Evolutionary conservation across 2,329 filamentous ascomycete genomes (phyloP).

Genomic region (Delphinella strobiligena): DNA sequence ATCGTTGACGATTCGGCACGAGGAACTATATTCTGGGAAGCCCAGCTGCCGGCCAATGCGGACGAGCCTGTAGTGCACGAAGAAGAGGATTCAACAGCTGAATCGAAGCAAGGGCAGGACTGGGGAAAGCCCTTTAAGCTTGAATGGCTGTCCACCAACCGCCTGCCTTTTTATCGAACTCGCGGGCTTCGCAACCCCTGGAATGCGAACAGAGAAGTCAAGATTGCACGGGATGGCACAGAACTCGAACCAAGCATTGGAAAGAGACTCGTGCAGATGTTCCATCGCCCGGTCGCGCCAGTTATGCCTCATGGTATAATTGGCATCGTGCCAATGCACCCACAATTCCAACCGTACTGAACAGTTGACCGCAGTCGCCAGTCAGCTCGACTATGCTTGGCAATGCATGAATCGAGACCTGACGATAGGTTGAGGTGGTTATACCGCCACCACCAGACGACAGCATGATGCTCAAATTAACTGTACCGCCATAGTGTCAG

Average conservation of each 20-base stretch:
- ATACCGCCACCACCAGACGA: too few relatives aligned
- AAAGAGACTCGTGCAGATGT: constrained; percentile 63
- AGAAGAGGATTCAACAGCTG: constrained; percentile 20
- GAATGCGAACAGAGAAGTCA: constrained; percentile 92
- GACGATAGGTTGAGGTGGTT: too few relatives aligned
- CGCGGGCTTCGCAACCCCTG: constrained; percentile 80
- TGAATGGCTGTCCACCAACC: constrained; percentile 75
- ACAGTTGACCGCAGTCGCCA: not conserved
- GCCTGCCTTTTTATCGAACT: constrained; percentile 80
- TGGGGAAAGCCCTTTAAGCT: constrained; percentile 89
- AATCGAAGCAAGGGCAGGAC: constrained; percentile 42
- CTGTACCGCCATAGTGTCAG: too few relatives aligned
- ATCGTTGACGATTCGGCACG: constrained; percentile 88
- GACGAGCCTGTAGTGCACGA: constrained; percentile 18
- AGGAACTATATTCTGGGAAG: constrained; percentile 97
- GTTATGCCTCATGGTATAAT: not conserved
- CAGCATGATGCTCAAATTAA: too few relatives aligned
- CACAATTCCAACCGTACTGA: constrained; percentile 1
- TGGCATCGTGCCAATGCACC: not conserved
- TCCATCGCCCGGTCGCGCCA: constrained; percentile 36
- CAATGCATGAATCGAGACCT: too few relatives aligned
- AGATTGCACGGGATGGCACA: constrained; percentile 89
- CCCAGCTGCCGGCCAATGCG: constrained; percentile 48
- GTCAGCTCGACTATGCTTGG: not conserved
- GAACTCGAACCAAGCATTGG: constrained; percentile 80